Evolutionary conservation across 768 basidiomycete genomes (phyloP).

Genomic region (Podaxis rugospora): DNA sequence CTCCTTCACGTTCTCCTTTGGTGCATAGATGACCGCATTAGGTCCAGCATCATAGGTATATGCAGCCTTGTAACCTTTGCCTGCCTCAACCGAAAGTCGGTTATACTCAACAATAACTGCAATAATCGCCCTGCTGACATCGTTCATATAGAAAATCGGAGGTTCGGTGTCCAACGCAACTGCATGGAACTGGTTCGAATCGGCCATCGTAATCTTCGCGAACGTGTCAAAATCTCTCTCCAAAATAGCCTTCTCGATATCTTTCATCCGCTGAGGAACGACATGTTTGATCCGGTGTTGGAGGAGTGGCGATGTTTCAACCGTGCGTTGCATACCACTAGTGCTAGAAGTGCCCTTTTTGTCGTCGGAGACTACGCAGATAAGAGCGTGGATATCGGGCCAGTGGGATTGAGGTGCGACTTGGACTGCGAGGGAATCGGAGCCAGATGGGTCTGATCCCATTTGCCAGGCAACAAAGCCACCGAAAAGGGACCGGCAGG

Average conservation of each 20-base stretch:
- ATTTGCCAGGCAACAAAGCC: slow-evolving; percentile 96
- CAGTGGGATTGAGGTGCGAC: slow-evolving; percentile 85
- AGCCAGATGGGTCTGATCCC: slow-evolving; percentile 62
- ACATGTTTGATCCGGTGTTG: slow-evolving; percentile 83
- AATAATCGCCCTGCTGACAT: slow-evolving; percentile 93
- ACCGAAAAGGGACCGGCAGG: slow-evolving; percentile 95
- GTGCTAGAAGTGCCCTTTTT: slow-evolving; percentile 97
- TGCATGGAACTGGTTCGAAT: slow-evolving; percentile 99
- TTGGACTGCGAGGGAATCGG: slow-evolving; percentile 85
- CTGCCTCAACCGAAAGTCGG: slow-evolving; percentile 56
- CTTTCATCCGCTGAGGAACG: slow-evolving; percentile 84
- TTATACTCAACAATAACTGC: slow-evolving; percentile 90
- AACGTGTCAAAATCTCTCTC: slow-evolving; percentile 83
- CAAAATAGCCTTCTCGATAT: slow-evolving; percentile 76
- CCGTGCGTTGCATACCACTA: slow-evolving; percentile 95
- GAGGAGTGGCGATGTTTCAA: slow-evolving; percentile 85
- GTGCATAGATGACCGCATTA: slow-evolving; percentile 95
- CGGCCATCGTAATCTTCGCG: slow-evolving; percentile 90
- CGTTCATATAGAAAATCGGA: slow-evolving; percentile 99
- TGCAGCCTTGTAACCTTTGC: slow-evolving; percentile 72
- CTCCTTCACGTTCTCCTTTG: slow-evolving; percentile 68
- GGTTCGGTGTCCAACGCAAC: slow-evolving; percentile 95
- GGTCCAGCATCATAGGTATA: slow-evolving; percentile 99
- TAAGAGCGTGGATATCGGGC: slow-evolving; percentile 95
- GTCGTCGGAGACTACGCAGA: slow-evolving; percentile 92